Evolutionary conservation across 768 basidiomycete species (phyloP), one percentile per base, ranked within the genome.

Genomic region (Hebeloma cylindrosporum): DNA sequence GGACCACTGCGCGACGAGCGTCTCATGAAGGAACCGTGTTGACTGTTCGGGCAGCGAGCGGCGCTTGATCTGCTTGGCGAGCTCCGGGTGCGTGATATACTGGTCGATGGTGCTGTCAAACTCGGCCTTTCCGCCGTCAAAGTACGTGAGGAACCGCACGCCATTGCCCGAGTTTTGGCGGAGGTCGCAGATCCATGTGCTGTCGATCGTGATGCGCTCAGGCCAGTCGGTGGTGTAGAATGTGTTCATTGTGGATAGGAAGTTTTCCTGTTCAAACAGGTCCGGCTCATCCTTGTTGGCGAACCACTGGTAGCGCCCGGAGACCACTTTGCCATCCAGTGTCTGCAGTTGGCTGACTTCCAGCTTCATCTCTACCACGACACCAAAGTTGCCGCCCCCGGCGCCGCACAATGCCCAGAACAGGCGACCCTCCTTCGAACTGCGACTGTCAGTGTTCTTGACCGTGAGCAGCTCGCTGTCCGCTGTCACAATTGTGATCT

Each of bases 401-500:
- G 34, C 44, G 7, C 44, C 44, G 35, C 44, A 37, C 44, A 45
- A 27, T 11, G 44, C 44, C 44, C 44, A 45, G 17, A 45, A 45
- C 44, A 45, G 26, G 18, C 40, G 29, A 21, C 35, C 34, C 14
- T 37, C 25, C 10, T 45, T 29, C 21, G 33, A 35, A 13, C 13
- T 29, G 44, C 7, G n/a, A 28, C 14, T 5, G 23, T 45, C 34
- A 20, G 33, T 22, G 10, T 38, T 18, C 32, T 36, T 37, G 23
- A 45, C 44, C 14, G 44, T 45, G 22, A 45, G 22, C 18, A 45
- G 34, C 44, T 29, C 23, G 14, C 23, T 28, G 22, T 45, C 26
- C 34, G 44, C 44, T 13, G 44, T 45, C 10, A 45, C 44, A 22
- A 45, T 45, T 26, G 34, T 45, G 22, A 45, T 45, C 25, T 37